phyloP scores from a whole-genome alignment of 306 rosid species.

The Pachyrhizus erosus region DNA sequence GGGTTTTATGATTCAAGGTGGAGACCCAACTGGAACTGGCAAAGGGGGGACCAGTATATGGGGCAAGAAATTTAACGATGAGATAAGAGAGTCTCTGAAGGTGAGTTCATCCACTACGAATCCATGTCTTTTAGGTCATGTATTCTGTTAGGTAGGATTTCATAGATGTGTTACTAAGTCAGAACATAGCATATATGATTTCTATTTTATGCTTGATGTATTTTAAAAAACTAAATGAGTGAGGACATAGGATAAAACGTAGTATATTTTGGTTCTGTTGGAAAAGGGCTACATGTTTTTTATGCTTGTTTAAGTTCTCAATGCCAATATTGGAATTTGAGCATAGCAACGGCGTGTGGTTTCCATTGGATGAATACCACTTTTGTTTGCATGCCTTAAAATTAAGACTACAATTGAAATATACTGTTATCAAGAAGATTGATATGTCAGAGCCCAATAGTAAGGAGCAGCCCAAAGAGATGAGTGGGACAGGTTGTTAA shows the following conservation, averaged over 20 bases:
- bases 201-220: not conserved
- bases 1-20: conserved; percentile 99
- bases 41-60: conserved; percentile 94
- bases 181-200: not conserved
- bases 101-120: conserved; percentile 43
- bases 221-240: not conserved
- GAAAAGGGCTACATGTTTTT: not conserved
- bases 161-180: not conserved
- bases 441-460: too few relatives aligned
- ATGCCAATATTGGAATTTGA: not conserved
- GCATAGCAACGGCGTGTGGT: not conserved
- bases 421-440: not conserved
- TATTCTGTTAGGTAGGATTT: not conserved
- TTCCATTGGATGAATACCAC: not conserved
- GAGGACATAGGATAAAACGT: not conserved
- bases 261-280: not conserved
- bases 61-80: conserved; percentile 95
- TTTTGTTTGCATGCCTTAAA: conserved; percentile 2
- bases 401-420: conserved; percentile 2
- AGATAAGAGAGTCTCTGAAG: conserved; percentile 93
- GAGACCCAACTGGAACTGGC: conserved; percentile 97
- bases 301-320: conserved; percentile 14
- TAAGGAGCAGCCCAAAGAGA: too few relatives aligned
- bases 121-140: not conserved
- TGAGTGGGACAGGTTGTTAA: too few relatives aligned